Percentiles rank a stretch among this genome's conserved stretches.
phyloP scores from a whole-genome alignment of 2,329 filamentous ascomycete genomes.

The Botryotinia convoluta region DNA sequence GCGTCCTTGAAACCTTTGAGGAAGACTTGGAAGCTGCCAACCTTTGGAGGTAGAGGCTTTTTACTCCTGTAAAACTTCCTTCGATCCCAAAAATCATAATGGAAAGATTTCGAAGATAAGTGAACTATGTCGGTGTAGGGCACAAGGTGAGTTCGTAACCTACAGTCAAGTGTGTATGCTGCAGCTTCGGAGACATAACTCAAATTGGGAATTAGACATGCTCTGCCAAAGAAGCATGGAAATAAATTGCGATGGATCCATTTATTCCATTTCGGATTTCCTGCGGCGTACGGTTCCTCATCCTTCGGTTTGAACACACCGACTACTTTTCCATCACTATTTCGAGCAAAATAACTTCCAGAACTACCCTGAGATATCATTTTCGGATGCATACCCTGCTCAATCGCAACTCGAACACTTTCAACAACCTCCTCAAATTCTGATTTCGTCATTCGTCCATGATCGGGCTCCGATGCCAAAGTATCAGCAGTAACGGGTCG shows the following conservation, averaged over 20 bases:
- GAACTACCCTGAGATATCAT: constrained; percentile 98
- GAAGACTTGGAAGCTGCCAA: constrained; percentile 96
- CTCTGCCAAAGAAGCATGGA: constrained; percentile 93
- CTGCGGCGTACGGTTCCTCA: constrained; percentile 94
- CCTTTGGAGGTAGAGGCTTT: constrained; percentile 82
- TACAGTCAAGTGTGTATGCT: constrained; percentile 89
- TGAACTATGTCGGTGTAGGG: constrained; percentile 95
- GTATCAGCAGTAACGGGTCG: constrained; percentile 74
- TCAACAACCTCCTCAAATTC: constrained; percentile 89
- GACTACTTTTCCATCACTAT: constrained; percentile 87
- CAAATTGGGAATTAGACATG: constrained; percentile 92
- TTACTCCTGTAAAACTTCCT: constrained; percentile 83
- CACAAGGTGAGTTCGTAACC: constrained; percentile 86
- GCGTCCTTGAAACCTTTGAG: constrained; percentile 96
- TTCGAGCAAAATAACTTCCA: constrained; percentile 95
- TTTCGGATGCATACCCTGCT: constrained; percentile 85
- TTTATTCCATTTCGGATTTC: constrained; percentile 99
- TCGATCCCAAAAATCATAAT: constrained; percentile 97
- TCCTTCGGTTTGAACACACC: constrained; percentile 99
- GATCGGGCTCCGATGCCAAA: constrained; percentile 58
- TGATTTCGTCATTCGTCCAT: constrained; percentile 68
- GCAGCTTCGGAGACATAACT: constrained; percentile 98
- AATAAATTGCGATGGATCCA: constrained; percentile 99
- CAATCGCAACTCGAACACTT: constrained; percentile 85
- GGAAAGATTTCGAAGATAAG: constrained; percentile 93